Base-by-base conservation (phyloP, 345 rosid species). In the Syzygium oleosum region DNA sequence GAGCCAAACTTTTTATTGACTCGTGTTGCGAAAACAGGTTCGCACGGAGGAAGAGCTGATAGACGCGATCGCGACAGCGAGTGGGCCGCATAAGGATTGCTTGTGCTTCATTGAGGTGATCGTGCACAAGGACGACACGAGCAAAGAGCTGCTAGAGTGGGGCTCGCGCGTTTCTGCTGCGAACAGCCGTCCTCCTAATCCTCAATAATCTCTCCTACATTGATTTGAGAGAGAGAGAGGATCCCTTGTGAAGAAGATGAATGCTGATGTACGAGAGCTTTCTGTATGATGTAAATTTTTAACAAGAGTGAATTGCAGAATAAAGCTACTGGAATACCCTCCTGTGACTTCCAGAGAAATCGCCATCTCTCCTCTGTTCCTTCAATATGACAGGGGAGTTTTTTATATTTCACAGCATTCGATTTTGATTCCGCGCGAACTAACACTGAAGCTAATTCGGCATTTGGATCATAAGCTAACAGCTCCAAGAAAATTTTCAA, bases 121-220 rank as follows among this genome's bases (percentile, higher is more conserved):
- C 25, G 93, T 92, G 90, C 97, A 95, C 86, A 95, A 92, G 91
- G 97, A 95, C 53, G 97, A 95, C 87, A 95, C 97, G 12, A 95
- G 97, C 91, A 95, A 95, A 92, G 97, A 95, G 94, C 89, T 95
- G 46, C 93, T 95, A 79, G 97, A 95, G 91, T 95, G 97, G 97
- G 97, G 97, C 84, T 95, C 97, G 34, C 89, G 97, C 23, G 97
- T 95, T 86, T 86, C 97, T 61, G 87, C 94, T 22, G 97, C 97
- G 1, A 95, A 95, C 88, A 86, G 96, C 86, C 94, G 97, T 56
- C 93, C 95, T 83, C 97, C 97, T 11, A 95, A 95, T 89, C 96
- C 96, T 31, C 97, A 95, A 88, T 95, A 91, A 54, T 52, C 49
- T 73, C 83, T 38, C 15, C 49, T 73, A 5, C 14, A 73, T 38